phyloP scores from a whole-genome alignment of 371 early-diverging fungal genomes.

The Cladochytrium tenue region DNA sequence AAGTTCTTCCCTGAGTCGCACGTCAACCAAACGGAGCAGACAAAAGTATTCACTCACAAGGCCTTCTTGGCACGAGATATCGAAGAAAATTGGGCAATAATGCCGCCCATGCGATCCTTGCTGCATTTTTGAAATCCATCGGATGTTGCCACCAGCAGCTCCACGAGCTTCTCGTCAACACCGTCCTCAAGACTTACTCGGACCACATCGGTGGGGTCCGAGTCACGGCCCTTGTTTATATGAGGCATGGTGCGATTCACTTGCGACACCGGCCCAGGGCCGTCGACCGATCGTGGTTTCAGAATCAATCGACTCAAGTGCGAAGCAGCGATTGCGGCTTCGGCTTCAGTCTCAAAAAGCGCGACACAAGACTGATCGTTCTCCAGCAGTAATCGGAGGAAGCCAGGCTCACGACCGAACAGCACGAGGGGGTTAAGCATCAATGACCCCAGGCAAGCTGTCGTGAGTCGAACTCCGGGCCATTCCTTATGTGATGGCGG shows the following conservation, averaged over 20 bases:
- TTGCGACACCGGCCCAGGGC: neutral
- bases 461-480: neutral
- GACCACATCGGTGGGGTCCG: constrained; percentile 7
- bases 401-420: constrained; percentile 11
- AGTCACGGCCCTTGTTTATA: neutral
- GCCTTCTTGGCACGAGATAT: constrained; percentile 11
- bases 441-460: neutral
- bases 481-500: too few relatives aligned
- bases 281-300: neutral
- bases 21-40: neutral
- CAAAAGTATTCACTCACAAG: constrained; percentile 5
- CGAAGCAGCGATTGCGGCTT: neutral
- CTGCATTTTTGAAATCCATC: constrained; percentile 1
- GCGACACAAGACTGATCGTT: constrained; percentile 5
- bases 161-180: neutral
- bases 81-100: neutral
- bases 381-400: constrained; percentile 8
- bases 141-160: neutral
- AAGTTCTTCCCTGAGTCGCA: neutral
- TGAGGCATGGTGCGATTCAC: neutral
- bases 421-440: constrained; percentile 6
- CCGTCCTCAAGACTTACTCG: neutral
- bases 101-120: neutral
- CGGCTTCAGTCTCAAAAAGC: constrained; percentile 10
- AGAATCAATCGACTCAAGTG: constrained; percentile 1